Percentiles rank a stretch among this genome's conserved stretches.
Conservation (phyloP, 164 flowering plant species). For the Annona cherimola region DNA sequence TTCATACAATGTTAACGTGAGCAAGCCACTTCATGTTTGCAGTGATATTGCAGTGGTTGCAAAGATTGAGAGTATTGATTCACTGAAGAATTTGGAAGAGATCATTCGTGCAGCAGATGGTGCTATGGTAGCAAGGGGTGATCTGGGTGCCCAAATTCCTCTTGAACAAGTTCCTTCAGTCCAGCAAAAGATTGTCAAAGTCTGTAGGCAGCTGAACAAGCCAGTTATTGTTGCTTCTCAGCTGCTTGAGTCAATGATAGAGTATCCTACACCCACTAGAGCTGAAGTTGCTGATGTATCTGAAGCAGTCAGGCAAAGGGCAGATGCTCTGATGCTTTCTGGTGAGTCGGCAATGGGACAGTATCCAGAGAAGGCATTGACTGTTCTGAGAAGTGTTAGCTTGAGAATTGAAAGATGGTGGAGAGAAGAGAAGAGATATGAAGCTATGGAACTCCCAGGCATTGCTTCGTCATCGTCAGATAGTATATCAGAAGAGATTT, state of each 20-base stretch:
- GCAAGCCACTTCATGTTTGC: slow-evolving; percentile 11
- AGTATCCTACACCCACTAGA: slow-evolving; percentile 95
- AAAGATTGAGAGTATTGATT: slow-evolving; percentile 94
- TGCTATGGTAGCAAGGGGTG: slow-evolving; percentile 99
- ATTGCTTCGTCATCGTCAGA: slow-evolving; percentile 72
- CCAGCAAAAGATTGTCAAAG: slow-evolving; percentile 75
- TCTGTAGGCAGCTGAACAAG: slow-evolving; percentile 81
- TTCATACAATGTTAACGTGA: neutral
- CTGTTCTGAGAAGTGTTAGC: slow-evolving; percentile 87
- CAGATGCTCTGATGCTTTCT: slow-evolving; percentile 98
- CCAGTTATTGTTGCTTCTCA: slow-evolving; percentile 98
- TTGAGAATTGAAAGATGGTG: slow-evolving; percentile 92
- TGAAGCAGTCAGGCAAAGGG: slow-evolving; percentile 88
- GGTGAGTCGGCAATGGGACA: slow-evolving; percentile 99
- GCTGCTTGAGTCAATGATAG: slow-evolving; percentile 95
- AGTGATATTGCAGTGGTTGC: slow-evolving; percentile 86
- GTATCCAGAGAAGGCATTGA: slow-evolving; percentile 83
- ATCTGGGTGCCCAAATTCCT: slow-evolving; percentile 95
- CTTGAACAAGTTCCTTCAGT: slow-evolving; percentile 94
- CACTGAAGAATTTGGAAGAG: slow-evolving; percentile 83
- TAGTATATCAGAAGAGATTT: slow-evolving; percentile 84
- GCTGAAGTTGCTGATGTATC: slow-evolving; percentile 99
- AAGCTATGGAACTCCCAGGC: slow-evolving; percentile 60
- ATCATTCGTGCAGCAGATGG: slow-evolving; percentile 90
- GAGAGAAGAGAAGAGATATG: slow-evolving; percentile 86